Evolutionary conservation across 805 yeast species (phyloP).

Genomic region (Cyberlindnera maclurae): DNA sequence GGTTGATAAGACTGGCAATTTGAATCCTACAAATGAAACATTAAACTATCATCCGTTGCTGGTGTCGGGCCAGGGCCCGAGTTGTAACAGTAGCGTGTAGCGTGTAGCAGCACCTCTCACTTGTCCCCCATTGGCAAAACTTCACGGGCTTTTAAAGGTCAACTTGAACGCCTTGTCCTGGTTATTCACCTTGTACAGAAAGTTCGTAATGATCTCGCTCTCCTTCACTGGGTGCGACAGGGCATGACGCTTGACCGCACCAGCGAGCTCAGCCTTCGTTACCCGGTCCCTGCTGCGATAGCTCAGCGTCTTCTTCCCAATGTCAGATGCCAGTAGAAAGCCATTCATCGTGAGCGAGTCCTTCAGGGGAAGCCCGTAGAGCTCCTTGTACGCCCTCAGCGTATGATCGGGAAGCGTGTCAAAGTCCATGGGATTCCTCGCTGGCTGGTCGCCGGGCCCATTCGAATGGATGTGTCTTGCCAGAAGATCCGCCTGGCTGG

Average conservation of each 20-base stretch:
- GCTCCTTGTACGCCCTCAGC: constrained; percentile 62
- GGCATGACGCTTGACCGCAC: constrained; percentile 63
- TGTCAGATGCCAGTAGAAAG: constrained; percentile 56
- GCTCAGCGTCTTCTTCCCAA: constrained; percentile 63
- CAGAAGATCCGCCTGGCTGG: constrained; percentile 61
- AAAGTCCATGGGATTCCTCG: constrained; percentile 62
- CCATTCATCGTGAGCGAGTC: constrained; percentile 64
- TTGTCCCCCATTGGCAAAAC: too few species aligned
- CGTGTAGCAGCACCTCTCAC: too few species aligned
- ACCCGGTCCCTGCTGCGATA: constrained; percentile 37
- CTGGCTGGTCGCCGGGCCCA: constrained; percentile 54
- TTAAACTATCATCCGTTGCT: too few species aligned
- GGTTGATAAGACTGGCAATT: too few species aligned
- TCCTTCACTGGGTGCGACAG: constrained; percentile 55
- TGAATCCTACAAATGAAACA: too few species aligned
- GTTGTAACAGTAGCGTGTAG: too few species aligned
- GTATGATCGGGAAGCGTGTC: constrained; percentile 50
- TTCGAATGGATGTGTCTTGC: constrained; percentile 67
- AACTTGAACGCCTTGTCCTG: constrained; percentile 43
- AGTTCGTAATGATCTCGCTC: constrained; percentile 80
- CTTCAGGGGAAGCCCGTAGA: constrained; percentile 49
- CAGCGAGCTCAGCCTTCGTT: constrained; percentile 53
- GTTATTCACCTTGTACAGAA: constrained; percentile 76
- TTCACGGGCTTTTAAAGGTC: constrained; percentile 24
- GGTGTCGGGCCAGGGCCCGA: too few species aligned